Evolutionary conservation across 768 basidiomycete species (phyloP), one percentile per base, ranked within the genome.

Genomic region (Psilocybe azurescens): DNA sequence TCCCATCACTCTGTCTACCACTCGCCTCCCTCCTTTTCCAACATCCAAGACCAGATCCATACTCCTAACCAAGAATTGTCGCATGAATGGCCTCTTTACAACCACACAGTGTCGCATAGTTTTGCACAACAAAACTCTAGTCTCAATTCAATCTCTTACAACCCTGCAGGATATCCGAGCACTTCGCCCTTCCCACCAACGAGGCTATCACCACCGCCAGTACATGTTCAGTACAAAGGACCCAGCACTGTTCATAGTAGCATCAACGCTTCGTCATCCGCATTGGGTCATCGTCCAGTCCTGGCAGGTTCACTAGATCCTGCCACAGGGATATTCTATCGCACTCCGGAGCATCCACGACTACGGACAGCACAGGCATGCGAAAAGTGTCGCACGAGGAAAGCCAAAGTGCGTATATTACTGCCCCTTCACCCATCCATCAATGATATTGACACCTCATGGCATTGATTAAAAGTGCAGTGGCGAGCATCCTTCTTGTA

Each of bases 331-430:
- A 83, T 89, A 47, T 89, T 88, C 68, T 87, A 88, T 71, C 82
- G 81, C 14, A 82, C 85, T 0, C 81, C 86, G 0, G 87, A 89
- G 65, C 86, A 88, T 59, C 83, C 88, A 1, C 81, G 89, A 0
- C 74, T 89, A 32, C 83, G 90, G 53, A 91, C 90, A 0, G 85
- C 86, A 0, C 89, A 91, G 68, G 89, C 89, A 3, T 92, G 90
- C 73, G 87, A 91, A 68, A 89, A 89, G 70, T 91, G 90, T 71
- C 82, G 90, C 13, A 79, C 79, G 0, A 76, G 89, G 53, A 93
- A 91, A 72, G 89, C 88, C 32, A 93, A 92, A 81, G 90, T 90
- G 65, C 52, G 81, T 70, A 28, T 56, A 60, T 38, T 59, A 44
- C 28, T 58, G 6, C 16, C 52, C 50, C 58, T 58, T 55, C 50